Conservation (phyloP, 2,329 filamentous ascomycete genomes). For the Xylariomycetidae sp. region DNA sequence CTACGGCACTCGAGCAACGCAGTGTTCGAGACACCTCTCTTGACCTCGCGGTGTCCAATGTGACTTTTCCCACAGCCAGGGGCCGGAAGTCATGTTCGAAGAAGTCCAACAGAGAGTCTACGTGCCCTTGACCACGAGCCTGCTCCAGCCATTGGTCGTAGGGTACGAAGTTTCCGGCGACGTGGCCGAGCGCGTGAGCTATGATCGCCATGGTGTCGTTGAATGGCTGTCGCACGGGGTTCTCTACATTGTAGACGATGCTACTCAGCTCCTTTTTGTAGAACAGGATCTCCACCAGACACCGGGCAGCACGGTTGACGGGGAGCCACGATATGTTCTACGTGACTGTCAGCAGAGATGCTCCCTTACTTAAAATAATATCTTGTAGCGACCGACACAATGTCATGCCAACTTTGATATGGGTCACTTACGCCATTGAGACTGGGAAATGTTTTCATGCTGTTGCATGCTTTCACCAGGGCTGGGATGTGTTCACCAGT, state of each 20-base stretch:
- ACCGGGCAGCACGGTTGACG: slow-evolving; percentile 6
- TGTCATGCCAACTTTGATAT: no score
- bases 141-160: no score
- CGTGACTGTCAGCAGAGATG: no score
- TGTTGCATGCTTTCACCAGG: slow-evolving; percentile 38
- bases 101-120: no score
- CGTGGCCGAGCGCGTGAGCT: slow-evolving; percentile 1
- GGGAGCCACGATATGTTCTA: slow-evolving; percentile 11
- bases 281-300: not conserved
- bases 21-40: no score
- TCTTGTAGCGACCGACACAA: no score
- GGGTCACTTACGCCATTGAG: slow-evolving; percentile 13
- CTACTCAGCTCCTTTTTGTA: not conserved
- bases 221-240: slow-evolving; percentile 9
- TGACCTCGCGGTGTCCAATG: slow-evolving; percentile 8
- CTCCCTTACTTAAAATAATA: no score
- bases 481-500: slow-evolving; percentile 38
- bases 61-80: slow-evolving; percentile 10
- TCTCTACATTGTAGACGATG: slow-evolving; percentile 12
- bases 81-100: slow-evolving; percentile 7
- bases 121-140: no score
- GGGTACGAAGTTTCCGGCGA: not conserved
- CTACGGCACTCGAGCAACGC: no score
- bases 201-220: not conserved
- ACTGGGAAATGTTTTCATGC: slow-evolving; percentile 13